These are phyloP conservation scores for Candida sp. DNA, from an alignment of 1,139 yeast genomes.

Conservation along the genomic window DNA sequence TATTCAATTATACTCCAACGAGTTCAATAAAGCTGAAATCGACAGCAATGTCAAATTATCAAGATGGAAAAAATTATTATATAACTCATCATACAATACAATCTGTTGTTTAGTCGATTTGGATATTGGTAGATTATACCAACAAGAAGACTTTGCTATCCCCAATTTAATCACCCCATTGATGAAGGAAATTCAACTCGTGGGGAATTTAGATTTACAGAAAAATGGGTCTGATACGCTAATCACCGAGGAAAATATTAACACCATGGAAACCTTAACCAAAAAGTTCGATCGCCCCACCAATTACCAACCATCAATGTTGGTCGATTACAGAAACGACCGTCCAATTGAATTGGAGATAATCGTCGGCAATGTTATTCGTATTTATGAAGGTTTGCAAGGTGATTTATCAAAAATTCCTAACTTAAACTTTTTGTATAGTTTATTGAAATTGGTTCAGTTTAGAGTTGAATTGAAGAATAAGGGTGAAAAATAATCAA, in stretches of 20 bases:
- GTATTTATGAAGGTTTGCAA: slow-evolving; percentile 10
- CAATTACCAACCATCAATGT: slow-evolving; percentile 31
- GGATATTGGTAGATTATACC: slow-evolving; percentile 24
- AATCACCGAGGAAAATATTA: slow-evolving; percentile 15
- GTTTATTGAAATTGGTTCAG: slow-evolving; percentile 37
- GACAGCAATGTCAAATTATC: slow-evolving; percentile 17
- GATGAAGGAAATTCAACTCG: slow-evolving; percentile 20
- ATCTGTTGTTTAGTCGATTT: slow-evolving; percentile 27
- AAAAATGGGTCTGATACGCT: slow-evolving; percentile 10
- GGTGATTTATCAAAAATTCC: slow-evolving; percentile 8
- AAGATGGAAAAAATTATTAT: slow-evolving; percentile 32
- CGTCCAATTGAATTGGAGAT: slow-evolving; percentile 31
- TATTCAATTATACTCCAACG: slow-evolving; percentile 21
- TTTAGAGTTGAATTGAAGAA: slow-evolving; percentile 7
- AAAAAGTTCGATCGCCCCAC: slow-evolving; percentile 16
- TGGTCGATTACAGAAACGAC: slow-evolving; percentile 27
- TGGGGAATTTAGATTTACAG: slow-evolving; percentile 21
- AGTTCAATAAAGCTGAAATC: slow-evolving; percentile 9
- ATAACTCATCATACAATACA: slow-evolving; percentile 33
- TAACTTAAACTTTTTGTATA: slow-evolving; percentile 26
- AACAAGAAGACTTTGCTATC: slow-evolving; percentile 13
- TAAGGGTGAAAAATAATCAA: slow-evolving; percentile 5
- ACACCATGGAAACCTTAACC: slow-evolving; percentile 13
- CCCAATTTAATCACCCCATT: slow-evolving; percentile 16
- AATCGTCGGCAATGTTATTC: slow-evolving; percentile 22